Conservation (phyloP, 371 early-diverging fungal genomes). For the Nematocida ausubeli region DNA sequence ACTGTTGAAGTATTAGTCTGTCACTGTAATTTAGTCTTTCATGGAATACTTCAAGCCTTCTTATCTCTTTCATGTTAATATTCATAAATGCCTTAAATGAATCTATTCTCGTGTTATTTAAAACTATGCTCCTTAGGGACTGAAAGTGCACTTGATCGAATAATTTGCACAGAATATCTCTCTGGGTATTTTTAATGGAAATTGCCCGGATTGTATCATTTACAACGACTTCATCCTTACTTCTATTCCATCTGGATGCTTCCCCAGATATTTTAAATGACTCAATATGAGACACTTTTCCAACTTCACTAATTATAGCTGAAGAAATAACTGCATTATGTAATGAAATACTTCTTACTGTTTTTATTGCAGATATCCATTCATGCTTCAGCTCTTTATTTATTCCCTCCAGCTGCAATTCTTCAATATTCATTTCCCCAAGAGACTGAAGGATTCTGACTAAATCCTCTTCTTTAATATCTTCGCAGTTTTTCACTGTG, state of each 20-base stretch:
- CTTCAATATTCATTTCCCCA: background rate
- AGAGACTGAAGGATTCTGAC: background rate
- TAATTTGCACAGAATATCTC: background rate
- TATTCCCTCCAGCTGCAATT: background rate
- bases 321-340: background rate
- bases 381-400: background rate
- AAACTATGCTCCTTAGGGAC: background rate
- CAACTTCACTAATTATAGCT: background rate
- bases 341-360: background rate
- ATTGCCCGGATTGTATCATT: background rate
- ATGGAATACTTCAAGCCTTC: background rate
- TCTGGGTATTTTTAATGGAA: background rate
- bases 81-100: background rate
- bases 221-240: background rate
- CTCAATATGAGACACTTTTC: background rate
- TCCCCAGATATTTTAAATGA: background rate
- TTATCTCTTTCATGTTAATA: background rate
- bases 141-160: background rate
- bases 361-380: background rate
- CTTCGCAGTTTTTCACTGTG: background rate
- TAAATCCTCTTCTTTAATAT: background rate
- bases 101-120: background rate
- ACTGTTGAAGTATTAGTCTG: background rate
- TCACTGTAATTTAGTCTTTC: background rate
- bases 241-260: background rate